Percentiles rank a stretch among this genome's conserved stretches.
These are phyloP conservation scores for Mycena filopes DNA, from an alignment of 768 basidiomycete genomes.

Conservation along the genomic window DNA sequence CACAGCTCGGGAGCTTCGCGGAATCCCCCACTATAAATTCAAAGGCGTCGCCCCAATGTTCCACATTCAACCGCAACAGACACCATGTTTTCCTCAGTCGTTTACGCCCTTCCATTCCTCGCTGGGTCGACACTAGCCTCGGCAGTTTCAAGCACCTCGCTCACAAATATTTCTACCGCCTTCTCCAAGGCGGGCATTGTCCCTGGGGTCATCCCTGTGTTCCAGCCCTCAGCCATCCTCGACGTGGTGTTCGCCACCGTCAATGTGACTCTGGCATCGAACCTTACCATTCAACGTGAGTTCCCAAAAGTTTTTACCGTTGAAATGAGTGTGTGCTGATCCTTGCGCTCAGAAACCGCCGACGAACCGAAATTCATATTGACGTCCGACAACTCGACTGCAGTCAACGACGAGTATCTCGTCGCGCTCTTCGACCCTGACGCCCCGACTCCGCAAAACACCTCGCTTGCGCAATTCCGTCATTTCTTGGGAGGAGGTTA, in stretches of 20 bases:
- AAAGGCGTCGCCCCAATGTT: too few species aligned
- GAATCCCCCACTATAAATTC: too few species aligned
- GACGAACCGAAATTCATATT: constrained; percentile 46
- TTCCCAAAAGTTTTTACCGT: not conserved
- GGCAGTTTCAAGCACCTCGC: constrained; percentile 13
- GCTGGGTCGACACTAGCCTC: not conserved
- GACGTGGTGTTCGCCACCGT: constrained; percentile 50
- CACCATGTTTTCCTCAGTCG: too few species aligned
- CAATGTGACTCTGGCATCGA: constrained; percentile 48
- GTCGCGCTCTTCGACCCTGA: constrained; percentile 56
- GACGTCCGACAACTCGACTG: constrained; percentile 36
- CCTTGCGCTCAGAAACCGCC: constrained; percentile 43
- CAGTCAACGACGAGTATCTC: constrained; percentile 45
- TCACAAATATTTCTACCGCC: constrained; percentile 39
- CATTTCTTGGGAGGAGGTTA: constrained; percentile 56
- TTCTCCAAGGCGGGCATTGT: constrained; percentile 53
- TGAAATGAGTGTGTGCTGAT: too few species aligned
- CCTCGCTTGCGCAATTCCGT: constrained; percentile 47
- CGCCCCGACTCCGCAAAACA: constrained; percentile 53
- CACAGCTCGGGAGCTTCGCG: too few species aligned
- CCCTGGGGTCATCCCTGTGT: constrained; percentile 51
- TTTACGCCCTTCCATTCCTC: not conserved
- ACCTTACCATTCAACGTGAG: constrained; percentile 51
- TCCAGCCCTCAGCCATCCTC: constrained; percentile 48
- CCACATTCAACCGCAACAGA: too few species aligned